Conservation (phyloP, 2,329 filamentous ascomycete genomes). For the Phaeosphaeriaceae sp. region DNA sequence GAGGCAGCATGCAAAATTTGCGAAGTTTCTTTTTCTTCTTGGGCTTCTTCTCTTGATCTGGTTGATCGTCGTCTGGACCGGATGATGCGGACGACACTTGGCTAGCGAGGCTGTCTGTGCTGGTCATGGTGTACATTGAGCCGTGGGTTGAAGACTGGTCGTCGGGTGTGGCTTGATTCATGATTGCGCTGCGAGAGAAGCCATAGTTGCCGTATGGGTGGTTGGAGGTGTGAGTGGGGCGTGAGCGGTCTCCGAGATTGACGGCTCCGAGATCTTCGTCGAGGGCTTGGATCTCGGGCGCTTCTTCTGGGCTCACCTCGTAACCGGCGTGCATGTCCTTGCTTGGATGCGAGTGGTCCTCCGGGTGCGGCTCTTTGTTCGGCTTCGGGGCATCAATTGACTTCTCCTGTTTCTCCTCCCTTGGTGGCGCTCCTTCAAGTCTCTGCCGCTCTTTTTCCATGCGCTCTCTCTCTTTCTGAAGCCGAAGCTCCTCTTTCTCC, state of each 20-base stretch:
- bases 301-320: slow-evolving; percentile 11
- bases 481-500: slow-evolving; percentile 13
- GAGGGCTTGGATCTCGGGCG: slow-evolving; percentile 6
- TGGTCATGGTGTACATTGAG: slow-evolving; percentile 28
- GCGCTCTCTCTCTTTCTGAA: slow-evolving; percentile 11
- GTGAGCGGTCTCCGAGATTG: slow-evolving; percentile 18
- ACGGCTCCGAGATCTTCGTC: slow-evolving; percentile 34
- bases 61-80: not conserved
- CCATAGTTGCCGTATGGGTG: slow-evolving; percentile 36
- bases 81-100: not conserved
- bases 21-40: slow-evolving; percentile 63
- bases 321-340: slow-evolving; percentile 5
- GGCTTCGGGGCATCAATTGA: slow-evolving; percentile 20
- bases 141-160: slow-evolving; percentile 30
- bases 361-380: not conserved
- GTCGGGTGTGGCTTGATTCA: slow-evolving; percentile 34
- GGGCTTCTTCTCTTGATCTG: slow-evolving; percentile 19
- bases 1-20: slow-evolving; percentile 81
- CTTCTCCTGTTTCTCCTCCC: slow-evolving; percentile 4
- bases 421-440: slow-evolving; percentile 1
- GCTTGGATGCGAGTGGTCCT: slow-evolving; percentile 31
- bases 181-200: slow-evolving; percentile 41
- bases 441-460: slow-evolving; percentile 13
- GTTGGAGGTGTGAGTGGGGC: not conserved
- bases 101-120: slow-evolving; percentile 22